These are phyloP conservation scores for Lavandula angustifolia DNA, from an alignment of 257 asterid species.

Conservation along the genomic window DNA sequence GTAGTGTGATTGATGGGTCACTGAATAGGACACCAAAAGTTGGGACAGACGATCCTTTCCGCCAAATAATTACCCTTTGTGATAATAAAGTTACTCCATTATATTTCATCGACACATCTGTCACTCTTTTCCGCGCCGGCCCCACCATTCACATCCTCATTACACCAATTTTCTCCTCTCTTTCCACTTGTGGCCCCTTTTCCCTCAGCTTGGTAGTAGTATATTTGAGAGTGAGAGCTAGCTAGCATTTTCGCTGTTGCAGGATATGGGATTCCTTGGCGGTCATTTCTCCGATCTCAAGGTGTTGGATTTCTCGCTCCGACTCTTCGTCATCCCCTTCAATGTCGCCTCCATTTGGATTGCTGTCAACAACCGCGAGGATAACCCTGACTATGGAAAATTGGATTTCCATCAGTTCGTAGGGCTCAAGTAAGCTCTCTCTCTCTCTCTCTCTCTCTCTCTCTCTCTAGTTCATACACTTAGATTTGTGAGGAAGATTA, in stretches of 20 bases:
- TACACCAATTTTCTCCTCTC: neutral
- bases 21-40: too few relatives aligned
- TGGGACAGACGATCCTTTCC: too few relatives aligned
- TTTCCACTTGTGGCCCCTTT: neutral
- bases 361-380: constrained; percentile 48
- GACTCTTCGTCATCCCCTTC: constrained; percentile 65
- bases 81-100: constrained; percentile 35
- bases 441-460: neutral
- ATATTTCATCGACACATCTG: constrained; percentile 25
- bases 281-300: constrained; percentile 45
- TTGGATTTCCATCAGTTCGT: constrained; percentile 55
- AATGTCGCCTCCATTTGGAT: constrained; percentile 75
- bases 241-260: neutral
- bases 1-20: too few relatives aligned
- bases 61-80: neutral
- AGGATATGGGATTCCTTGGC: constrained; percentile 46
- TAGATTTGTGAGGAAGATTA: neutral
- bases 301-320: constrained; percentile 60
- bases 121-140: neutral
- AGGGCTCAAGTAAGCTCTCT: constrained; percentile 58
- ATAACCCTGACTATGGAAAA: constrained; percentile 56
- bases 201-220: neutral
- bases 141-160: neutral
- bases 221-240: neutral
- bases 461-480: neutral